A percentile compares a stretch with the other conserved stretches of the same genome.
Conservation (phyloP, 2,329 filamentous ascomycete genomes). For the Alternaria incomplexa region DNA sequence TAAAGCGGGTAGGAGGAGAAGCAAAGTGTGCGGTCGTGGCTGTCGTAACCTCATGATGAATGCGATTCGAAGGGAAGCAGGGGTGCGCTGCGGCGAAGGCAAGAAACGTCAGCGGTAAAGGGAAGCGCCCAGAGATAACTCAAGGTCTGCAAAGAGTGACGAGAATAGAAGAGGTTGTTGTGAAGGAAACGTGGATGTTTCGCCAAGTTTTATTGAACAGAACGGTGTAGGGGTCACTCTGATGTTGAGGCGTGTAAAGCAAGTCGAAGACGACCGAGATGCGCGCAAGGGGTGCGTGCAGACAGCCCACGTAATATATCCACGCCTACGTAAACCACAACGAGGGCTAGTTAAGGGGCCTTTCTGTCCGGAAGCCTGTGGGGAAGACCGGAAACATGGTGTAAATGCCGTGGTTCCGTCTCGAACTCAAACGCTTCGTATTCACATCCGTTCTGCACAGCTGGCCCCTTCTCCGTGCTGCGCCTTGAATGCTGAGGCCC, state of each 20-base stretch:
- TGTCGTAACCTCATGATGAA: conserved; percentile 65
- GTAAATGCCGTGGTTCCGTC: conserved; percentile 15
- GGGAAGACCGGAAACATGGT: conserved; percentile 5
- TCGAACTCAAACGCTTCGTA: conserved; percentile 20
- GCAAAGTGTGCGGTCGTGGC: conserved; percentile 54
- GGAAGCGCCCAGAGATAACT: background rate
- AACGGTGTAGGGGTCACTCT: conserved; percentile 9
- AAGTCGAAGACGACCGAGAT: conserved; percentile 24
- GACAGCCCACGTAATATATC: conserved; percentile 25
- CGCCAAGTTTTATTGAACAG: conserved; percentile 6
- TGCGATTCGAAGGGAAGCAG: conserved; percentile 17
- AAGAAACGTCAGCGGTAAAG: conserved; percentile 3
- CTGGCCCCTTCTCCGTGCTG: conserved; percentile 31
- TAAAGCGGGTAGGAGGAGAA: conserved; percentile 66
- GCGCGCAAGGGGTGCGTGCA: conserved; percentile 37
- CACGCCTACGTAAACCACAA: conserved; percentile 11
- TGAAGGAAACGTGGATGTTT: background rate
- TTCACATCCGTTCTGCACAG: conserved; percentile 13
- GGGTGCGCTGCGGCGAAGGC: conserved; percentile 4
- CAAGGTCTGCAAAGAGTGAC: conserved; percentile 12
- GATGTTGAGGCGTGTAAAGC: conserved; percentile 15
- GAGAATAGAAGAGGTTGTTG: conserved; percentile 11
- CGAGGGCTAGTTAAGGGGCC: conserved; percentile 23
- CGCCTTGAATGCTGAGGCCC: background rate
- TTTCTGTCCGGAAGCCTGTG: conserved; percentile 11